These are phyloP conservation scores for Microcos paniculata DNA, from an alignment of 345 rosid genomes.

Conservation along the genomic window DNA sequence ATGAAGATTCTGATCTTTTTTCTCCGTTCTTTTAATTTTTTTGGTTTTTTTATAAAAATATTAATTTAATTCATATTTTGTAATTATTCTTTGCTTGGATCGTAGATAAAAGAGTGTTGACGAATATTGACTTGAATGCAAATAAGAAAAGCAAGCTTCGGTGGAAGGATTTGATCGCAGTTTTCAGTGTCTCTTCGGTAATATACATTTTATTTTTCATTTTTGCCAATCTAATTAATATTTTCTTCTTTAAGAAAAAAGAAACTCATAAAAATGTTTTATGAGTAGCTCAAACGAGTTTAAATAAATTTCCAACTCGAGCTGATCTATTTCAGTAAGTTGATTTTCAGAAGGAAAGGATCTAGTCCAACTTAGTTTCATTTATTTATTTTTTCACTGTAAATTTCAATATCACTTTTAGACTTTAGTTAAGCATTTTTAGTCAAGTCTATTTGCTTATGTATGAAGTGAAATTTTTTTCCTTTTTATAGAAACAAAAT, in stretches of 20 bases:
- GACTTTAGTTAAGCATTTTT: too few species aligned
- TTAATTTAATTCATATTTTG: background rate
- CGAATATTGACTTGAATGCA: conserved; percentile 5
- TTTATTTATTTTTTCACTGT: background rate
- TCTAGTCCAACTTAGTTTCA: background rate
- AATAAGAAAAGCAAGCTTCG: background rate
- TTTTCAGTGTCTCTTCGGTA: background rate
- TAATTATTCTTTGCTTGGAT: conserved; percentile 46
- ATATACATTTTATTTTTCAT: background rate
- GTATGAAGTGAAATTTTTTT: background rate
- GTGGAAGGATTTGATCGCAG: background rate
- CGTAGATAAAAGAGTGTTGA: conserved; percentile 11
- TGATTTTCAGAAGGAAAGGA: background rate
- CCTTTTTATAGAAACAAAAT: background rate
- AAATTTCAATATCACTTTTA: background rate
- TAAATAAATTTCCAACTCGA: background rate
- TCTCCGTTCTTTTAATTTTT: background rate
- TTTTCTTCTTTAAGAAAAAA: background rate
- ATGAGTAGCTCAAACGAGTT: background rate
- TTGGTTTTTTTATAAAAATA: background rate
- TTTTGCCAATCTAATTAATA: background rate
- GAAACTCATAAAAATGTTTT: background rate
- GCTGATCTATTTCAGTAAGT: background rate
- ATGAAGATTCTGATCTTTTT: background rate
- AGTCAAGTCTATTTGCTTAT: background rate